Base-by-base conservation (phyloP, 108 stramenopile genomes). In the Epithemia pelagica region DNA sequence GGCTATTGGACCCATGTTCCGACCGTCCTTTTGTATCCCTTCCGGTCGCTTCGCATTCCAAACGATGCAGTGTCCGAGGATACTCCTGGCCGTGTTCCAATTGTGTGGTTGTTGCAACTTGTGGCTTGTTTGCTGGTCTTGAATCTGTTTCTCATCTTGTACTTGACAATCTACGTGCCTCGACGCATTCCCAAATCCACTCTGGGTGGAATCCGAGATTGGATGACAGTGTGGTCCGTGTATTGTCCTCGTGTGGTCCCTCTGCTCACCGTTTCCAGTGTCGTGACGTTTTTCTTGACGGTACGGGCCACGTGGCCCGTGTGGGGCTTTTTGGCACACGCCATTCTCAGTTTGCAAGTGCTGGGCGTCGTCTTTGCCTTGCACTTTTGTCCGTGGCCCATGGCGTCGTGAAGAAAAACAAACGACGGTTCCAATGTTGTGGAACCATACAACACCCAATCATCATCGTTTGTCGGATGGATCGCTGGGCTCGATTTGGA, bases 201-300 rank as follows among this genome's bases (percentile, higher is more conserved):
- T 73, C 30, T 78, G 71, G 31, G 5, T 15, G 37, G 37, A 15
- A n/a, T n/a, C n/a, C 5, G 15, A 46, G 5, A 5, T 5, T 46
- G 37, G 37, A 10, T 15, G 10, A 15, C 5, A 10, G 37, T 46
- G 37, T 95, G 94, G 94, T 74, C 80, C 55, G 81, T 90, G 8
- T 95, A 95, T 67, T 95, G 96, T 77, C 96, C 96, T 23, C 67
- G 88, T n/a, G 90, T 94, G 51, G 75, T 97, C 32, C 95, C 96
- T 0, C 75, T 70, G 56, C 84, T 94, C 78, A 82, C 83, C 0
- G 73, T 54, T 15, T 62, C 77, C 32, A 83, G 82, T 26, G 55
- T 94, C 7, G 24, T 92, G 29, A 78, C 78, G 27, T 79, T 75
- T 2, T 56, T 94, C 30, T 32, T 88, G 18, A 55, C 91, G 24